Conservation (phyloP, 2,329 filamentous ascomycete species). For the Neocatenulostroma microsporum region DNA sequence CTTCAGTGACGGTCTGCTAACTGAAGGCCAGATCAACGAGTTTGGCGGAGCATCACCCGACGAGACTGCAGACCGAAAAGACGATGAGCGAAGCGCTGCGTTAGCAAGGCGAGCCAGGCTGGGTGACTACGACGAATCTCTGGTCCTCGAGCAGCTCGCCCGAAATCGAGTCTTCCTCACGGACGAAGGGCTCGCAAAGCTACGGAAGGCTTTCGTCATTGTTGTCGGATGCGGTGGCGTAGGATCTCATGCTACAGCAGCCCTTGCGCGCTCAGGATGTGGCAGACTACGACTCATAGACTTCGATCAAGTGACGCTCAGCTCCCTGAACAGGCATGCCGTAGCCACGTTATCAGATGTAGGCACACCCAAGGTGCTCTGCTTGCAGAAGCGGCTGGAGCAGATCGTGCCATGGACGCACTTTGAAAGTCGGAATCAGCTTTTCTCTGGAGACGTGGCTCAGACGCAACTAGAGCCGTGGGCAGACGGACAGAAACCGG, state of each 20-base stretch:
- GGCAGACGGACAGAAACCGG: slow-evolving; percentile 55
- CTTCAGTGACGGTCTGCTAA: slow-evolving; percentile 29
- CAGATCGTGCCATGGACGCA: slow-evolving; percentile 87
- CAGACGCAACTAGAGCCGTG: slow-evolving; percentile 60
- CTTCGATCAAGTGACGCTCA: slow-evolving; percentile 95
- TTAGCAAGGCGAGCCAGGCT: slow-evolving; percentile 53
- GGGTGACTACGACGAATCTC: slow-evolving; percentile 63
- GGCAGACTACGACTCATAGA: slow-evolving; percentile 83
- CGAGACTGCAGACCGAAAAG: slow-evolving; percentile 35
- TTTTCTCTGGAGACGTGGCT: slow-evolving; percentile 65
- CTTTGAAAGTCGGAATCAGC: slow-evolving; percentile 77
- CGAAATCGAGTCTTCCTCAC: slow-evolving; percentile 87
- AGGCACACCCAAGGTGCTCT: slow-evolving; percentile 83
- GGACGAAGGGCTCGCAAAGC: slow-evolving; percentile 67
- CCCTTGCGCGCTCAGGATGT: slow-evolving; percentile 81
- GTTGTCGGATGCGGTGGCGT: slow-evolving; percentile 92
- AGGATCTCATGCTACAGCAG: slow-evolving; percentile 80
- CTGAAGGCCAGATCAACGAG: slow-evolving; percentile 49
- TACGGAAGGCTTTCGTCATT: slow-evolving; percentile 75
- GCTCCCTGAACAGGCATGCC: slow-evolving; percentile 90
- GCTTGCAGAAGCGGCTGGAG: slow-evolving; percentile 68
- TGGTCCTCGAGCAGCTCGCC: slow-evolving; percentile 90
- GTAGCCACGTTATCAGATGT: slow-evolving; percentile 92
- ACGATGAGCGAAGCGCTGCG: slow-evolving; percentile 52
- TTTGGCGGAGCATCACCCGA: slow-evolving; percentile 48